phyloP scores from a whole-genome alignment of 163 green algal species.

The Scenedesmus sp. region DNA sequence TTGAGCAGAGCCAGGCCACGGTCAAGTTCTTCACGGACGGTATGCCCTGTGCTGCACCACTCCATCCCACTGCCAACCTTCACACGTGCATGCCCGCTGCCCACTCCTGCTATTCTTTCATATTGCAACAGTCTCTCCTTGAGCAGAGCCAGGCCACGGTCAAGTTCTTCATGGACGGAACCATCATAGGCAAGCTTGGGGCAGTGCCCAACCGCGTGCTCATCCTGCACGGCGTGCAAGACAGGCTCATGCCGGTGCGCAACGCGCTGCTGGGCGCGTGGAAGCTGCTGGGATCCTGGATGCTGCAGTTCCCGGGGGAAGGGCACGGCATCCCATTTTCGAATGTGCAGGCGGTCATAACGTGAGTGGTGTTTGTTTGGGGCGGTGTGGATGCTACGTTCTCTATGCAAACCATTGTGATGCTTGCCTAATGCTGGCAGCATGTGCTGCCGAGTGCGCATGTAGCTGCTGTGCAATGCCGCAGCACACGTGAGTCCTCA shows the following conservation, averaged over 20 bases:
- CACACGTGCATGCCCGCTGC: neutral
- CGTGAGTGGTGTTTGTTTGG: neutral
- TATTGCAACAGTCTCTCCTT: neutral
- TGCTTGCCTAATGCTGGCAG: too few species aligned
- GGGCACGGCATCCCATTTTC: conserved; percentile 39
- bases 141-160: conserved; percentile 19
- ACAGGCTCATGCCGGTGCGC: conserved; percentile 26
- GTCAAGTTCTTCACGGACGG: conserved; percentile 35
- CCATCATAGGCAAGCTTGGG: neutral
- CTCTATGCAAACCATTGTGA: too few species aligned
- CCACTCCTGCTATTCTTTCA: neutral
- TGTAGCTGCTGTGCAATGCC: neutral
- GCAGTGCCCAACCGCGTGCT: conserved; percentile 23
- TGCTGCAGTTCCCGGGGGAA: conserved; percentile 29
- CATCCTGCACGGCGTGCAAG: conserved; percentile 45
- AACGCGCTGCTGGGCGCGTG: conserved; percentile 6
- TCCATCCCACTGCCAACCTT: neutral
- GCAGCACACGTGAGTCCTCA: neutral
- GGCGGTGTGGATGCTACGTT: too few species aligned
- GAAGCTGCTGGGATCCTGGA: conserved; percentile 38
- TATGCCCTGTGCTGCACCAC: neutral
- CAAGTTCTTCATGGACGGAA: conserved; percentile 26
- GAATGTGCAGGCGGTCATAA: conserved; percentile 26
- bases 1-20: conserved; percentile 12
- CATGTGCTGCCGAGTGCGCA: too few species aligned